Evolutionary conservation across 257 asterid genomes (phyloP).

Genomic region (Dorcoceras hygrometricum): DNA sequence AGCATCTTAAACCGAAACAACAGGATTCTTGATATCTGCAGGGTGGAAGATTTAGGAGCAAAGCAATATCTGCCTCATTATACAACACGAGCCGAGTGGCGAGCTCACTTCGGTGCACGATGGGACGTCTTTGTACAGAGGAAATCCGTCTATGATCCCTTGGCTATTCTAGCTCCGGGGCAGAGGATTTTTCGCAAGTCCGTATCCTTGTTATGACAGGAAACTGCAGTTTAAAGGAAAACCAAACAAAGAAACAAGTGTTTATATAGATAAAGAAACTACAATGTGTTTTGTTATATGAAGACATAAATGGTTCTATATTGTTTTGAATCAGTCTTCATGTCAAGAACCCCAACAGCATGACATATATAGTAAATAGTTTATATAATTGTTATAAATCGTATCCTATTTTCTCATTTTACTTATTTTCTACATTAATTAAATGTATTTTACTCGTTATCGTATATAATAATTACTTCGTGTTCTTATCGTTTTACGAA

Average conservation of each 20-base stretch:
- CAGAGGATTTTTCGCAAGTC: conserved; percentile 78
- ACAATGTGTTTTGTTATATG: no score
- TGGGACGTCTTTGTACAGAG: conserved; percentile 74
- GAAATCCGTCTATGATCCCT: conserved; percentile 78
- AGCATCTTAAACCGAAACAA: conserved; percentile 42
- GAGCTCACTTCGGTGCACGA: conserved; percentile 62
- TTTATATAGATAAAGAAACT: no score
- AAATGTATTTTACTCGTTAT: no score
- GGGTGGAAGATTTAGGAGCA: conserved; percentile 50
- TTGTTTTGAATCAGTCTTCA: no score
- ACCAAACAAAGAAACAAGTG: neutral
- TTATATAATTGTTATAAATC: no score
- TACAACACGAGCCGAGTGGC: conserved; percentile 69
- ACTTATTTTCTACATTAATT: no score
- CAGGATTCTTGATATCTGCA: conserved; percentile 59
- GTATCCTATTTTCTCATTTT: no score
- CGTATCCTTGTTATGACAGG: conserved; percentile 54
- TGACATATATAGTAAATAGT: no score
- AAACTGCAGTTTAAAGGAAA: neutral
- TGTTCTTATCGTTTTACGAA: no score
- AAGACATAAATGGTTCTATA: no score
- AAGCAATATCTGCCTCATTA: conserved; percentile 81
- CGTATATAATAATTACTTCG: no score
- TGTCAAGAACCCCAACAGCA: no score
- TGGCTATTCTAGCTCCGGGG: conserved; percentile 86